Base-by-base conservation (phyloP, 2,329 filamentous ascomycete genomes). In the Phyllosticta capitalensis region DNA sequence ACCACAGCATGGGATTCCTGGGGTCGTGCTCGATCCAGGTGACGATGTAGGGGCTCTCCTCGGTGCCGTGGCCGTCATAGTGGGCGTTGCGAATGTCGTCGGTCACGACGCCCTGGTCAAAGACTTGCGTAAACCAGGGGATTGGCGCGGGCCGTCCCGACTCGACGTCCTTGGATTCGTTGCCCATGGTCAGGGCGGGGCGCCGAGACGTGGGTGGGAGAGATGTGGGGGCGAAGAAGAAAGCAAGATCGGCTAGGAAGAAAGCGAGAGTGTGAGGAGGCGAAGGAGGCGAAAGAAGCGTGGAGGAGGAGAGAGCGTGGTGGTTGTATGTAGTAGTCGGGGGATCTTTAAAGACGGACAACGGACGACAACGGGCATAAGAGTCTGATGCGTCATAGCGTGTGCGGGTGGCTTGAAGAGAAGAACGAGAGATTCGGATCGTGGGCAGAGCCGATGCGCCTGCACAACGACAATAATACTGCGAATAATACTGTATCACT, bases 21-120 rank as follows among this genome's bases (percentile, higher is more conserved):
- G 81, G 79, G 68, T 91, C 88, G 56, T 83, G 71, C 19, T 82
- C 79, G 21, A 89, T 79, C 74, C 86, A 91, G 59, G 83, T 81
- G 64, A 90, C 86, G 30, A 84, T 72, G 63, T 82, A 90, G 1
- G 88, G 88, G 49, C 86, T 82, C 51, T 86, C 82, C 9, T 77
- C 69, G 1, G 87, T 90, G 61, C 88, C 88, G 12, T 79, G 71
- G 21, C 64, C 64, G n/a, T 55, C 54, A 56, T 64, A 65, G 24
- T 73, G 69, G 69, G 82, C 76, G 55, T 80, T 74, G 52, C 85
- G 71, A 9, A 86, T 80, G 57, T 80, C 78, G 53, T 79, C 75
- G 0, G 80, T 84, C 55, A 88, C 72, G 52, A 80, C 80, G 24
- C 79, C 78, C 58, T 83, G 83, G 67, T 86, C 79, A 54, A 80